These are phyloP conservation scores for Eucalyptus paniculata DNA, from an alignment of 345 rosid species.

Conservation along the genomic window DNA sequence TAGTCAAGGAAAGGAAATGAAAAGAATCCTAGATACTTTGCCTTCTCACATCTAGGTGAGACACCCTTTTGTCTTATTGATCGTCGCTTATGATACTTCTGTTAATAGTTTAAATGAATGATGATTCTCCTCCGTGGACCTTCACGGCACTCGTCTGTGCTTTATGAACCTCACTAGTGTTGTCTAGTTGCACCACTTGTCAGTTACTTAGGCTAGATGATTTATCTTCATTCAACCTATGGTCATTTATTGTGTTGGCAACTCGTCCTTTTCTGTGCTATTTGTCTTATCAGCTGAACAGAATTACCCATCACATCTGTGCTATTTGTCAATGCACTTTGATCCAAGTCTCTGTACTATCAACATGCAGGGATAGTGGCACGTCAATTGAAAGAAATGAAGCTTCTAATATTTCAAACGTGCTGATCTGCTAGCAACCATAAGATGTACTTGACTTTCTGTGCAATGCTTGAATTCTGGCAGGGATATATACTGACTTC, in stretches of 20 bases:
- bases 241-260: background rate
- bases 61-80: background rate
- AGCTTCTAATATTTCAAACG: background rate
- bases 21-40: background rate
- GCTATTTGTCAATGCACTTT: background rate
- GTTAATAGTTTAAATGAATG: background rate
- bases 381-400: background rate
- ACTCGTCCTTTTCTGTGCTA: background rate
- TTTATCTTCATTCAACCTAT: background rate
- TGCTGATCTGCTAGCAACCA: background rate
- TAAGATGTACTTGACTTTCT: background rate
- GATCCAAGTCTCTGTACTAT: background rate
- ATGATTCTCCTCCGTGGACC: background rate
- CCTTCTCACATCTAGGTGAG: background rate
- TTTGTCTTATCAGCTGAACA: background rate
- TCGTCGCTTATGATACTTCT: background rate
- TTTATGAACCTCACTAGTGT: background rate
- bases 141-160: background rate
- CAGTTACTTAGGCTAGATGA: background rate
- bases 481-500: conserved; percentile 98
- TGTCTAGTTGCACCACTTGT: background rate
- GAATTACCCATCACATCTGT: background rate
- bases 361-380: background rate
- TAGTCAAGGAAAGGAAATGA: background rate
- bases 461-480: background rate